Conservation (phyloP, 805 yeast species). For the Millerago galiae region DNA sequence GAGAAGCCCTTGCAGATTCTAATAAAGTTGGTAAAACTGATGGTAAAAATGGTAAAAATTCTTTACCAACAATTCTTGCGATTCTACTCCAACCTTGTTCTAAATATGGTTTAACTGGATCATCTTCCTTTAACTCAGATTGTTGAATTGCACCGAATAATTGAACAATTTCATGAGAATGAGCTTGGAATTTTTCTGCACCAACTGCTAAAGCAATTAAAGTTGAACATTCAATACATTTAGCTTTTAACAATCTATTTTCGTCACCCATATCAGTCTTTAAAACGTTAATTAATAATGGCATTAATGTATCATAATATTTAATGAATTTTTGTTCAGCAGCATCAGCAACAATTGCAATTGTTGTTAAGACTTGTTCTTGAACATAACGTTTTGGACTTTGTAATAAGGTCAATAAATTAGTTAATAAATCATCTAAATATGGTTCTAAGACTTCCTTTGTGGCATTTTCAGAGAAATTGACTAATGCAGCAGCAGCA, state of each 20-base stretch:
- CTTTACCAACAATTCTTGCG: conserved; percentile 78
- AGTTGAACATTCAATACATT: conserved; percentile 93
- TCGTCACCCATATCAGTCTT: conserved; percentile 73
- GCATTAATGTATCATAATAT: conserved; percentile 94
- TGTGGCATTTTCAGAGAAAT: conserved; percentile 87
- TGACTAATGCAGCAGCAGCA: conserved; percentile 97
- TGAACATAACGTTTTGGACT: conserved; percentile 90
- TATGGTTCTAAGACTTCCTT: conserved; percentile 89
- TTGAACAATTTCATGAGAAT: conserved; percentile 66
- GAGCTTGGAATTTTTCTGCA: conserved; percentile 74
- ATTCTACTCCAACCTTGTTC: conserved; percentile 96
- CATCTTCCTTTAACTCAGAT: conserved; percentile 55
- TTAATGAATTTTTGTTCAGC: conserved; percentile 83
- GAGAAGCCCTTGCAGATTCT: conserved; percentile 80
- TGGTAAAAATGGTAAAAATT: conserved; percentile 77
- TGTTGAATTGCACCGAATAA: conserved; percentile 69
- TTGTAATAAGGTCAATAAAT: conserved; percentile 69
- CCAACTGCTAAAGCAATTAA: conserved; percentile 94
- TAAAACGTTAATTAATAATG: conserved; percentile 72
- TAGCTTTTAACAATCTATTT: conserved; percentile 76
- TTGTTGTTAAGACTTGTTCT: conserved; percentile 94
- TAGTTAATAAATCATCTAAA: conserved; percentile 70
- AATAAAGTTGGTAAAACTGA: conserved; percentile 86
- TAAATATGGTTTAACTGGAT: conserved; percentile 78
- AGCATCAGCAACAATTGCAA: conserved; percentile 95